A percentile compares a stretch with the other conserved stretches of the same genome.
Conservation (phyloP, 1,284 basidiomycete genomes). For the Moesziomyces sp. region DNA sequence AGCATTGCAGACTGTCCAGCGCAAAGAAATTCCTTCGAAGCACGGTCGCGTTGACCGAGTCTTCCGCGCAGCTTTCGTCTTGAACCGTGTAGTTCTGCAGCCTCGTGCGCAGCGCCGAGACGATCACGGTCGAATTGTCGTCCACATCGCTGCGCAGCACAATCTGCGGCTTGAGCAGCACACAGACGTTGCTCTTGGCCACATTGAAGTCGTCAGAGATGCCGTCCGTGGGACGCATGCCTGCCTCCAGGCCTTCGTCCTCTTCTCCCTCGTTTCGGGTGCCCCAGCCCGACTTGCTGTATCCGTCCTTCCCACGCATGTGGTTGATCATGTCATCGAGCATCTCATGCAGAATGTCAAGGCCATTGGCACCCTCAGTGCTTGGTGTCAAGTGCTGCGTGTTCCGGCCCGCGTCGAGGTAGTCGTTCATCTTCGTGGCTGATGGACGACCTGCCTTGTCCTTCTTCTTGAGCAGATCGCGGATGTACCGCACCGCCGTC, state of each 20-base stretch:
- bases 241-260: constrained; percentile 9
- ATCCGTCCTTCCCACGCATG: constrained; percentile 36
- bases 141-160: constrained; percentile 78
- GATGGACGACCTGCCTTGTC: constrained; percentile 19
- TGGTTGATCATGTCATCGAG: constrained; percentile 58
- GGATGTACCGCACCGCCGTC: constrained; percentile 69
- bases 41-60: constrained; percentile 85
- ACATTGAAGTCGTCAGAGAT: constrained; percentile 69
- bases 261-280: constrained; percentile 10
- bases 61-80: constrained; percentile 81
- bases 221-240: constrained; percentile 49
- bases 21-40: constrained; percentile 84
- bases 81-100: constrained; percentile 83
- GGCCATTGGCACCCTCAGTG: constrained; percentile 5
- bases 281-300: constrained; percentile 33
- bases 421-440: background rate
- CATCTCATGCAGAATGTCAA: constrained; percentile 64
- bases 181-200: constrained; percentile 78
- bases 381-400: constrained; percentile 15
- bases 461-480: constrained; percentile 52
- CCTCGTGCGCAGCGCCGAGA: constrained; percentile 84
- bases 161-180: constrained; percentile 91
- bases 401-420: background rate
- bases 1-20: constrained; percentile 85
- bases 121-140: constrained; percentile 77